A percentile compares a stretch with the other conserved stretches of the same genome.
Conservation (phyloP, 208 protist species). For the Leishmania tarentolae region DNA sequence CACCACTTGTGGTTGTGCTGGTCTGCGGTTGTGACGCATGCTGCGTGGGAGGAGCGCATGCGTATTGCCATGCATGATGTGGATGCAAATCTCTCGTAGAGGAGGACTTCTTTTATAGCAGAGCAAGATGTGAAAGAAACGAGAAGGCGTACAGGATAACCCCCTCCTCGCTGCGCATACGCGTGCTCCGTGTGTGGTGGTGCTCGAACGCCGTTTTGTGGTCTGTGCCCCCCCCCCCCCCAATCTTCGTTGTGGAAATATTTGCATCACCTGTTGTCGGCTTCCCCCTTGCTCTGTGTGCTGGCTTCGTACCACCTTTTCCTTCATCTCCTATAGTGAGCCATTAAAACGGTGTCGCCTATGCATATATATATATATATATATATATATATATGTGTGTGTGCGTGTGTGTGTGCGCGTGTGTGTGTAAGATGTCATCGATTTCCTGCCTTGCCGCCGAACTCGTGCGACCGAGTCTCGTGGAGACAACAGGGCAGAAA, state of each 20-base stretch:
- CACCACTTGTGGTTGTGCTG: constrained; percentile 20
- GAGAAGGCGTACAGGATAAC: neutral
- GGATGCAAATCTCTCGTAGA: constrained; percentile 9
- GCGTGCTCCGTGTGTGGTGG: neutral
- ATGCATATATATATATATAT: no score
- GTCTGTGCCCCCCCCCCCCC: no score
- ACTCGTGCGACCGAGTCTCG: no score
- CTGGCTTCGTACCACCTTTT: no score
- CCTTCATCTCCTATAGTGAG: no score
- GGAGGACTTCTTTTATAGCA: neutral
- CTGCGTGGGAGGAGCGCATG: constrained; percentile 13
- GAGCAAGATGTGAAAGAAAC: neutral
- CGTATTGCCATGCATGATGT: constrained; percentile 11
- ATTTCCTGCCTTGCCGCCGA: no score
- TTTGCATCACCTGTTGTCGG: no score
- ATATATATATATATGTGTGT: neutral
- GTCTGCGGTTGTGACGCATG: constrained; percentile 8
- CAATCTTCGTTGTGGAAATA: no score
- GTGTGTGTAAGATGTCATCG: neutral
- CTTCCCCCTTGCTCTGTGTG: no score
- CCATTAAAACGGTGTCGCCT: no score
- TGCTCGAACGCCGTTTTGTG: no score
- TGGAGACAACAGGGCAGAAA: no score
- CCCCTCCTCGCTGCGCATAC: neutral
- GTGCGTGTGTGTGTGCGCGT: neutral